phyloP scores from a whole-genome alignment of 352 stramenopile species.

The Plasmopara viticola region DNA sequence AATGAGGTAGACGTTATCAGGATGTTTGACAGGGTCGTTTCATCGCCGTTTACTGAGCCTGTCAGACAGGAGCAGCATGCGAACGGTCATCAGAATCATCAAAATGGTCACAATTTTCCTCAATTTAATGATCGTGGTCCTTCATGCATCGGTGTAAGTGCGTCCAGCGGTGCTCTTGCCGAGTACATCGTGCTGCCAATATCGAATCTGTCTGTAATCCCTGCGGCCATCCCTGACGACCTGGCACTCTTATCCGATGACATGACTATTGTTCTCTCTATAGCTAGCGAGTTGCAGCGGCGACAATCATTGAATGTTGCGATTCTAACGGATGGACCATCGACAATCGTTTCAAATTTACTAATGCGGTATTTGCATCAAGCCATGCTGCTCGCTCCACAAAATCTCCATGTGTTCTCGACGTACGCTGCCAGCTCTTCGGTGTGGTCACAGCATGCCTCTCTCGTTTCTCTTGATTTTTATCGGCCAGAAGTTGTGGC shows the following conservation, averaged over 20 bases:
- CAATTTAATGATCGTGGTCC: neutral
- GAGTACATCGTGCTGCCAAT: constrained; percentile 40
- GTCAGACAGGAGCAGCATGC: constrained; percentile 1
- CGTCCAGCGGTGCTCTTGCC: constrained; percentile 26
- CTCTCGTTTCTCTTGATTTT: constrained; percentile 30
- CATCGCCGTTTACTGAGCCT: constrained; percentile 10
- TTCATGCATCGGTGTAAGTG: constrained; percentile 30
- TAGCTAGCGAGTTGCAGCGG: constrained; percentile 23
- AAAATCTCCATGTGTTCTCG: constrained; percentile 30
- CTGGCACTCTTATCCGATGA: constrained; percentile 38
- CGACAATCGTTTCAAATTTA: constrained; percentile 24
- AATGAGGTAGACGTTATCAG: constrained; percentile 9
- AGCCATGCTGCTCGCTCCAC: constrained; percentile 9
- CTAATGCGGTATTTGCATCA: constrained; percentile 29
- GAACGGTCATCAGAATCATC: constrained; percentile 4
- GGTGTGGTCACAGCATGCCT: constrained; percentile 18
- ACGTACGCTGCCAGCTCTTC: constrained; percentile 10
- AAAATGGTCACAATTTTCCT: neutral
- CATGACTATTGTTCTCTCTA: constrained; percentile 29
- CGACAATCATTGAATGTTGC: constrained; percentile 23
- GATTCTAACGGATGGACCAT: constrained; percentile 18
- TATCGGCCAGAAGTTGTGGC: constrained; percentile 22
- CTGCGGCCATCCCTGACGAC: constrained; percentile 29
- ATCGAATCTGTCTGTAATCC: constrained; percentile 27
- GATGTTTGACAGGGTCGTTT: constrained; percentile 31